Evolutionary conservation across 805 yeast species (phyloP).

Genomic region (Ogataea populi-albae): DNA sequence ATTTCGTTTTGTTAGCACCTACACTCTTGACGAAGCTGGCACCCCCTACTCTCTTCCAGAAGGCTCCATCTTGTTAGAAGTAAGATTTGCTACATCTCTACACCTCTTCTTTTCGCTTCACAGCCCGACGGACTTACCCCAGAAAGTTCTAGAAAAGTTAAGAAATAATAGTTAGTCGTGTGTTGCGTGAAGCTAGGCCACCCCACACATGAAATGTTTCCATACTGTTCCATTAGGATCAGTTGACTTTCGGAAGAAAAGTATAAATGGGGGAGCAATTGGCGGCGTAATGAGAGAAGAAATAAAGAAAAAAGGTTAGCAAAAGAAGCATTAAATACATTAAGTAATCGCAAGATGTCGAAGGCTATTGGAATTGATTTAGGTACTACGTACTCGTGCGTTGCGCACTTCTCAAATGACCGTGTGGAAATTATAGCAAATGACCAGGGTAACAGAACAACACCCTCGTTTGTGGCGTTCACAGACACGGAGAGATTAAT

Average conservation of each 20-base stretch:
- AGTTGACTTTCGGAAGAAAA: constrained; percentile 5
- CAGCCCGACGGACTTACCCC: constrained; percentile 1
- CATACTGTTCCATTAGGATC: constrained; percentile 5
- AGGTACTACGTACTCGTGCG: constrained; percentile 92
- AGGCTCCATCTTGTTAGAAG: too few relatives aligned
- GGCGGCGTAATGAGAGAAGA: background rate
- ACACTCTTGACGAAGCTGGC: too few relatives aligned
- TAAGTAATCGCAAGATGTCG: constrained; percentile 23
- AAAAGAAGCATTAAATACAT: background rate
- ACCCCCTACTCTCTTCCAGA: too few relatives aligned
- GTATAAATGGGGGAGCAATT: constrained; percentile 6
- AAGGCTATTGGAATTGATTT: constrained; percentile 70
- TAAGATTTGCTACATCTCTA: constrained; percentile 1
- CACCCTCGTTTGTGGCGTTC: constrained; percentile 95
- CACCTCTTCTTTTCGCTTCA: background rate
- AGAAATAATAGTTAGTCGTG: constrained; percentile 6
- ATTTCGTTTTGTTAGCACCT: too few relatives aligned
- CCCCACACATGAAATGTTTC: constrained; percentile 3
- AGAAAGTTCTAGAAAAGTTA: constrained; percentile 13
- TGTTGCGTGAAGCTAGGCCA: too few relatives aligned
- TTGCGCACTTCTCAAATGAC: constrained; percentile 87
- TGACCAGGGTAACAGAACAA: constrained; percentile 98
- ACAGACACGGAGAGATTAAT: constrained; percentile 88
- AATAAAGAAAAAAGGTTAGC: background rate
- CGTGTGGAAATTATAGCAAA: constrained; percentile 94